Conservation (phyloP, 768 basidiomycete species). For the Kwoniella mangroviensis region DNA sequence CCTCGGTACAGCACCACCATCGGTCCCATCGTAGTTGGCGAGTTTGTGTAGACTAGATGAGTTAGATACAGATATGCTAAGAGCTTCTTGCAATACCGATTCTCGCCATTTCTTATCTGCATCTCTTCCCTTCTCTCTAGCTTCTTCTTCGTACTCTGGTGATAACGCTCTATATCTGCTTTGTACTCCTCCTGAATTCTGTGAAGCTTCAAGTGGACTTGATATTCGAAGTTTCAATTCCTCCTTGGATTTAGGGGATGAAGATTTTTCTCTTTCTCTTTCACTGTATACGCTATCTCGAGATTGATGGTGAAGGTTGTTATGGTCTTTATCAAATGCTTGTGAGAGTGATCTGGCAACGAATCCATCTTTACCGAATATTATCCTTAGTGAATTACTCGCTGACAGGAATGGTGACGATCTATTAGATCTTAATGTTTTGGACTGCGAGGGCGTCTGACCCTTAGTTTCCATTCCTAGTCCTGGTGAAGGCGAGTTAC, state of each 20-base stretch:
- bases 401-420: slow-evolving; percentile 29
- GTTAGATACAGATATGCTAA: slow-evolving; percentile 8
- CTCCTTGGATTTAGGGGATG: not conserved
- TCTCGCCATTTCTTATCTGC: slow-evolving; percentile 24
- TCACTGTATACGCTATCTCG: not conserved
- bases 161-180: not conserved
- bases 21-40: not conserved
- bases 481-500: not conserved
- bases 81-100: slow-evolving; percentile 20
- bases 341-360: slow-evolving; percentile 24
- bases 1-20: not conserved
- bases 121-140: slow-evolving; percentile 8
- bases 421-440: slow-evolving; percentile 16
- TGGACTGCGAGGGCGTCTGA: not conserved
- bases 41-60: slow-evolving; percentile 18
- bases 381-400: slow-evolving; percentile 13
- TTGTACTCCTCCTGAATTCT: not conserved
- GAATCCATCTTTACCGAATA: slow-evolving; percentile 26
- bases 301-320: not conserved
- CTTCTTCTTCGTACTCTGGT: not conserved
- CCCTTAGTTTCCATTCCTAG: not conserved
- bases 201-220: slow-evolving; percentile 21
- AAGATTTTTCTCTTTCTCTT: not conserved
- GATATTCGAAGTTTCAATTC: slow-evolving; percentile 21
- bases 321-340: slow-evolving; percentile 21